These are phyloP conservation scores for Cladosporium cucumerinum DNA, from an alignment of 2,329 filamentous ascomycete genomes.

Conservation along the genomic window DNA sequence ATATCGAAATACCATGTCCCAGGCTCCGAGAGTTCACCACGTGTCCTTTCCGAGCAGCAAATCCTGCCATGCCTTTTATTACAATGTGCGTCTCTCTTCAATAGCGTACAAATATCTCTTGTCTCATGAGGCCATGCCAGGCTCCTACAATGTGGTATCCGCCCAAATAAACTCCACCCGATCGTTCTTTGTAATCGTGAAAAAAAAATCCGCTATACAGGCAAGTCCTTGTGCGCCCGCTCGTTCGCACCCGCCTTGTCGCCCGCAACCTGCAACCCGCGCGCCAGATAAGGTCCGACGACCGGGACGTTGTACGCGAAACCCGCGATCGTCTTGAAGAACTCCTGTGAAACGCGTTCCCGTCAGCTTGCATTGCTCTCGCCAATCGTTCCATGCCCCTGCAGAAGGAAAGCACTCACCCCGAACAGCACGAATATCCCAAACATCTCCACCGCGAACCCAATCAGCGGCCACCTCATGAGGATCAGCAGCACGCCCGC, in stretches of 20 bases:
- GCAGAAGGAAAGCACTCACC: constrained; percentile 20
- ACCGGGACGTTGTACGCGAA: constrained; percentile 84
- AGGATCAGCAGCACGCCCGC: constrained; percentile 80
- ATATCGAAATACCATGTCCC: background rate
- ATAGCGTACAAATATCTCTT: background rate
- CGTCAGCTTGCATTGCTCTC: no score
- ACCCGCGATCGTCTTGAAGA: constrained; percentile 66
- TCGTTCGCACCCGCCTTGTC: constrained; percentile 64
- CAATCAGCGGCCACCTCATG: constrained; percentile 83
- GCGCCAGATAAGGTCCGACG: constrained; percentile 79
- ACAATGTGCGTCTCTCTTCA: background rate
- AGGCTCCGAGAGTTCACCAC: background rate
- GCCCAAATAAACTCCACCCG: background rate
- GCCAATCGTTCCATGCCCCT: no score
- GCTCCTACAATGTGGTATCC: background rate
- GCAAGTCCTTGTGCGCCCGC: constrained; percentile 71
- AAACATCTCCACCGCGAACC: constrained; percentile 87
- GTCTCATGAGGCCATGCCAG: background rate
- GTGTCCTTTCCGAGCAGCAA: background rate
- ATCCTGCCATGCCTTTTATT: background rate
- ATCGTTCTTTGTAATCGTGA: background rate
- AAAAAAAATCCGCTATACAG: constrained; percentile 64
- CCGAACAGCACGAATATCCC: constrained; percentile 92
- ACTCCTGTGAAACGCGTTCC: background rate
- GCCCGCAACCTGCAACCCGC: constrained; percentile 66